Evolutionary conservation across 139 green algal species (phyloP).

Genomic region (Mychonastes homosphaera): DNA sequence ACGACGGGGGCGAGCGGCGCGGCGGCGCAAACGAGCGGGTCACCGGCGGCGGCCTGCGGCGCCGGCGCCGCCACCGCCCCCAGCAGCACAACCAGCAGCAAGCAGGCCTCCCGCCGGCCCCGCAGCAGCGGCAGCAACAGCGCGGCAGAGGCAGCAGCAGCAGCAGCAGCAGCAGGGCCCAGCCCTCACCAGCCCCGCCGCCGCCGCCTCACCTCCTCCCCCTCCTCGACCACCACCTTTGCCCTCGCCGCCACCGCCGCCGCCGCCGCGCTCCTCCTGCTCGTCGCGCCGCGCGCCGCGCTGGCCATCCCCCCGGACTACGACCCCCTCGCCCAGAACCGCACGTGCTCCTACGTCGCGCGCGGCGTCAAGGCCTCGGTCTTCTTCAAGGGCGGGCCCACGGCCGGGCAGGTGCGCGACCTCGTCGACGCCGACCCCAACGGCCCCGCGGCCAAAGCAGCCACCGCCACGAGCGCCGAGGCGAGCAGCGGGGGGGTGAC

Average conservation of each 20-base stretch:
- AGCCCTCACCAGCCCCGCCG: neutral
- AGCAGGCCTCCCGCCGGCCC: too few species aligned
- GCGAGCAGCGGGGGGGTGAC: too few species aligned
- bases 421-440: too few species aligned
- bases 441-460: too few species aligned
- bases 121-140: neutral
- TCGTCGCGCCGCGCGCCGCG: neutral
- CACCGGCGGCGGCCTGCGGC: constrained; percentile 4
- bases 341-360: too few species aligned
- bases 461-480: too few species aligned
- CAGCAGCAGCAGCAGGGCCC: neutral
- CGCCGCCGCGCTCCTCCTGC: neutral
- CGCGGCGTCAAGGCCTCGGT: too few species aligned
- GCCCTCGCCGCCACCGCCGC: neutral
- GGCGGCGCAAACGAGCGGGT: neutral
- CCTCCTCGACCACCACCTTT: neutral
- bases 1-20: neutral
- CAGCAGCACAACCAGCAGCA: constrained; percentile 9
- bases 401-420: too few species aligned
- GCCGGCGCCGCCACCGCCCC: neutral
- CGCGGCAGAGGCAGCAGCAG: neutral
- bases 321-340: too few species aligned
- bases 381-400: too few species aligned
- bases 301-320: too few species aligned
- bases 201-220: neutral